phyloP scores from a whole-genome alignment of 176 grass and related monocot species.

The sorghum (Sorghum bicolor) region DNA sequence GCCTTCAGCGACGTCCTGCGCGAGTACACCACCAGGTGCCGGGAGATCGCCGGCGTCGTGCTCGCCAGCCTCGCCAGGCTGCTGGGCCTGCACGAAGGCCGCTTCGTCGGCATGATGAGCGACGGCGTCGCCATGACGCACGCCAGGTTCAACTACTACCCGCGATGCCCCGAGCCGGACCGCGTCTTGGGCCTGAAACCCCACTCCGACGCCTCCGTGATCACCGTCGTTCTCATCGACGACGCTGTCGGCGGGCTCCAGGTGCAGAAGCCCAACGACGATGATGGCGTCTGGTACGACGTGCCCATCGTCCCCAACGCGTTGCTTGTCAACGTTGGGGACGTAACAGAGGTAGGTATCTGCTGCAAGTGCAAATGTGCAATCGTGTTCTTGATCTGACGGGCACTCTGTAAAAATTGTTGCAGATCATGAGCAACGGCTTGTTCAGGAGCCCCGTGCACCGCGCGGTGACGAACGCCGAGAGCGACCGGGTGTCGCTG shows the following conservation, averaged over 20 bases:
- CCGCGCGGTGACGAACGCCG: slow-evolving; percentile 21
- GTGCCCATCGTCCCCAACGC: slow-evolving; percentile 41
- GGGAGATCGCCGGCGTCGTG: slow-evolving; percentile 4
- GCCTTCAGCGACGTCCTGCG: slow-evolving; percentile 37
- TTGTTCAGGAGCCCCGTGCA: slow-evolving; percentile 38
- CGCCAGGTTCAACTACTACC: slow-evolving; percentile 50
- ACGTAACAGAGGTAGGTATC: too few species aligned
- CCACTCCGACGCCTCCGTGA: slow-evolving; percentile 40
- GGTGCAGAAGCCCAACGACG: neutral
- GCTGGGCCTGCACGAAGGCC: slow-evolving; percentile 14
- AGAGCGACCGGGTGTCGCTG: slow-evolving; percentile 36
- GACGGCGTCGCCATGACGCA: slow-evolving; percentile 11
- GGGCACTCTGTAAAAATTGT: neutral
- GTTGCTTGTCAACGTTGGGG: slow-evolving; percentile 33
- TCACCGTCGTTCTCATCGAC: slow-evolving; percentile 45
- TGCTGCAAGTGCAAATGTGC: too few species aligned
- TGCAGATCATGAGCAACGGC: slow-evolving; percentile 37
- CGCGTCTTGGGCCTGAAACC: slow-evolving; percentile 45
- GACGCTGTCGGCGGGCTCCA: slow-evolving; percentile 48
- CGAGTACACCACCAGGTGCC: slow-evolving; percentile 36
- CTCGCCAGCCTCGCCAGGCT: slow-evolving; percentile 7
- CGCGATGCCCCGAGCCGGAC: slow-evolving; percentile 38
- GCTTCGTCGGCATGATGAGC: slow-evolving; percentile 28
- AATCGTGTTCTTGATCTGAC: neutral
- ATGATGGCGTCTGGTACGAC: slow-evolving; percentile 32